These are phyloP conservation scores for Chaetoceros tenuissimus DNA, from an alignment of 108 stramenopile species.

Conservation along the genomic window DNA sequence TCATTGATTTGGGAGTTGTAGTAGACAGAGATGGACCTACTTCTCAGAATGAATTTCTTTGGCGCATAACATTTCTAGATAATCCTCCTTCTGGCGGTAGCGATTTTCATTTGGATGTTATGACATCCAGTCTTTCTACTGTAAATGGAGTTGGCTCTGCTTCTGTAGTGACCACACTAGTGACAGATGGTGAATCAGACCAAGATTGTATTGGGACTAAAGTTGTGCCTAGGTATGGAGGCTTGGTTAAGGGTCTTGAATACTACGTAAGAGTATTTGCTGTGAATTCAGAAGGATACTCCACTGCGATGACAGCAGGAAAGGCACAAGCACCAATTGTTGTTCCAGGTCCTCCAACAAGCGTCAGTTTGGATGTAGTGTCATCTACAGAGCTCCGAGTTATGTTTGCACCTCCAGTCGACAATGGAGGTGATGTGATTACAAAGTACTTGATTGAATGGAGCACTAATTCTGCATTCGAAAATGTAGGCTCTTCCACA, in stretches of 20 bases:
- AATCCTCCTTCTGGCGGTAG: conserved; percentile 27
- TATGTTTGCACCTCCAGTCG: conserved; percentile 57
- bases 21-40: conserved; percentile 59
- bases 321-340: conserved; percentile 48
- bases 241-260: conserved; percentile 50
- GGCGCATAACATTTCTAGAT: conserved; percentile 80
- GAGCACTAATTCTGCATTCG: conserved; percentile 38
- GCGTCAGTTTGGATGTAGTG: conserved; percentile 52
- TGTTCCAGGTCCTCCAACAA: conserved; percentile 63
- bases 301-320: conserved; percentile 23
- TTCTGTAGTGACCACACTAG: conserved; percentile 16
- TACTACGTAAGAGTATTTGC: conserved; percentile 81
- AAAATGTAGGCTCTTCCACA: conserved; percentile 13
- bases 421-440: conserved; percentile 75
- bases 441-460: conserved; percentile 70
- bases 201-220: conserved; percentile 40
- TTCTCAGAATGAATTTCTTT: conserved; percentile 42
- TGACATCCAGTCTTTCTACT: conserved; percentile 18
- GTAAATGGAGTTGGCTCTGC: conserved; percentile 20
- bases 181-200: conserved; percentile 42
- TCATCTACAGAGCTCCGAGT: conserved; percentile 58
- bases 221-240: conserved; percentile 46
- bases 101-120: conserved; percentile 43
- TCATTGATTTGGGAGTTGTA: conserved; percentile 45
- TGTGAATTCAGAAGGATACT: conserved; percentile 65